Conservation (phyloP, 805 yeast genomes). For the Sugiyamaella boreocaroliniensis region DNA sequence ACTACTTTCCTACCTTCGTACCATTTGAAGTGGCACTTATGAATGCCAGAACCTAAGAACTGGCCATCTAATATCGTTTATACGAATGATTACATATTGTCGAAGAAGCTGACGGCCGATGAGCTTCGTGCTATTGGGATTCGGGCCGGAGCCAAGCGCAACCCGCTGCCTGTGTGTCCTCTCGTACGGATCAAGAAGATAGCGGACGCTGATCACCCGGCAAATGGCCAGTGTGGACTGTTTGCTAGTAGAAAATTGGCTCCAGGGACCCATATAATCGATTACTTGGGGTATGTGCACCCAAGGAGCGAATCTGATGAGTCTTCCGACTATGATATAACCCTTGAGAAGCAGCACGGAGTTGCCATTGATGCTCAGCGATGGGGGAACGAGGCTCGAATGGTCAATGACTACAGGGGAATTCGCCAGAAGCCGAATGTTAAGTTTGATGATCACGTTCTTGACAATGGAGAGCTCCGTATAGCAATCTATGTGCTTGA, state of each 20-base stretch:
- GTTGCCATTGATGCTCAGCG: conserved; percentile 19
- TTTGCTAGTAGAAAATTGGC: conserved; percentile 18
- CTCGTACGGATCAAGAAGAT: conserved; percentile 17
- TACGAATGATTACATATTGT: conserved; percentile 12
- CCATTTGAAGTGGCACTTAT: too few species aligned
- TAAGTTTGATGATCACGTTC: conserved; percentile 15
- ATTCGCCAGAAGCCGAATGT: conserved; percentile 17
- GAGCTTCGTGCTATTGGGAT: conserved; percentile 12
- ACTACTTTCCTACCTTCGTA: too few species aligned
- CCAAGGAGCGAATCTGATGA: conserved; percentile 13
- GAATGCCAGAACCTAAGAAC: conserved; percentile 15
- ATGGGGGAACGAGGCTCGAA: conserved; percentile 20
- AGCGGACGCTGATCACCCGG: conserved; percentile 18
- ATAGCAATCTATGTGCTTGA: conserved; percentile 18
- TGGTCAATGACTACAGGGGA: conserved; percentile 22
- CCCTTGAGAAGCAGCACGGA: conserved; percentile 12
- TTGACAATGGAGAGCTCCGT: conserved; percentile 13
- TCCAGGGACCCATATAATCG: conserved; percentile 16
- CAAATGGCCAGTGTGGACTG: conserved; percentile 20
- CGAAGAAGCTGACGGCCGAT: conserved; percentile 12
- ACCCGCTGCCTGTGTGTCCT: conserved; percentile 3
- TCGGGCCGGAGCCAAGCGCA: neutral
- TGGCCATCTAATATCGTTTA: conserved; percentile 17
- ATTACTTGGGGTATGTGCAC: conserved; percentile 21
- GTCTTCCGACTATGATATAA: conserved; percentile 19